Percentiles rank a stretch among this genome's conserved stretches.
Conservation (phyloP, 352 stramenopile species). For the Phytophthora tentaculata region DNA sequence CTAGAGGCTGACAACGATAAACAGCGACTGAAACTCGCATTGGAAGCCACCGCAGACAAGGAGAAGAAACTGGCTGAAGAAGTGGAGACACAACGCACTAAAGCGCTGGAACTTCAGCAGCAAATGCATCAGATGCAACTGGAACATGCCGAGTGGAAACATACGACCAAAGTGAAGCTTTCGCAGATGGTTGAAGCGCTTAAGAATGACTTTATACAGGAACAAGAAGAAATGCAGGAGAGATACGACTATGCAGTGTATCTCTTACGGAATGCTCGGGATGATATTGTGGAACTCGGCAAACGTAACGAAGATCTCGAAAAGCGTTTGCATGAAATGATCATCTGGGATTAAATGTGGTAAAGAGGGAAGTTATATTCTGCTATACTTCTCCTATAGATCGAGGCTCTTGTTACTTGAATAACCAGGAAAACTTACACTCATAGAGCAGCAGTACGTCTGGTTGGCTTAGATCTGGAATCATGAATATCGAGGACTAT, state of each 20-base stretch:
- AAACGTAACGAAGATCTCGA: slow-evolving; percentile 67
- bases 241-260: slow-evolving; percentile 56
- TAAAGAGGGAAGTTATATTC: no score
- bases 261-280: slow-evolving; percentile 61
- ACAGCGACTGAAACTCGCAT: slow-evolving; percentile 46
- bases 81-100: slow-evolving; percentile 64
- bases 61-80: slow-evolving; percentile 82
- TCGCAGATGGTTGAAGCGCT: slow-evolving; percentile 54
- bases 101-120: slow-evolving; percentile 59
- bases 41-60: slow-evolving; percentile 69
- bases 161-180: slow-evolving; percentile 51
- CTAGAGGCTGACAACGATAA: slow-evolving; percentile 67
- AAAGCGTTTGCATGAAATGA: slow-evolving; percentile 45
- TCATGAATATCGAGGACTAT: slow-evolving; percentile 6
- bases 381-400: no score
- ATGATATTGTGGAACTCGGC: slow-evolving; percentile 68
- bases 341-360: slow-evolving; percentile 47
- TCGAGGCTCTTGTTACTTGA: not conserved
- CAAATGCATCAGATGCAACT: slow-evolving; percentile 62
- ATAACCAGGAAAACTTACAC: slow-evolving; percentile 19
- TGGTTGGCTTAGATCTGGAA: slow-evolving; percentile 11
- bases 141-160: slow-evolving; percentile 66
- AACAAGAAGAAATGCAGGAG: slow-evolving; percentile 56
- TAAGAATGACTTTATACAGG: slow-evolving; percentile 54
- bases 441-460: slow-evolving; percentile 7